Percentiles rank a stretch among this genome's conserved stretches.
These are phyloP conservation scores for Gnaphalium uliginosum DNA, from an alignment of 129 eudicot species.

Conservation along the genomic window DNA sequence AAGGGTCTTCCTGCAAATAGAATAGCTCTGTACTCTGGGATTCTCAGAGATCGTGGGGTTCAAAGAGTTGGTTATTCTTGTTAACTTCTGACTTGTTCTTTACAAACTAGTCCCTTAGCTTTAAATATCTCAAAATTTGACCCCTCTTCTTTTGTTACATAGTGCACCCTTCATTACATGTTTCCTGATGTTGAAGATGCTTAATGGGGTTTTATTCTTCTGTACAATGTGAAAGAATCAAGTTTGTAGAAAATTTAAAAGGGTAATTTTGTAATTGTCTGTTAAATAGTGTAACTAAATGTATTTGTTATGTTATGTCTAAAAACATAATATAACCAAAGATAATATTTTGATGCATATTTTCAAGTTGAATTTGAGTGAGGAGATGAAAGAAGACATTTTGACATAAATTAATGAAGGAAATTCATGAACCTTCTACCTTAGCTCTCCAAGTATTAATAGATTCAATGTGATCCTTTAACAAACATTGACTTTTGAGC, in stretches of 20 bases:
- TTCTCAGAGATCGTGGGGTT: slow-evolving; percentile 66
- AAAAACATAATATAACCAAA: no score
- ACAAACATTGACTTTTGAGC: no score
- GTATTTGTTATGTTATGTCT: no score
- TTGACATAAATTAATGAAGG: no score
- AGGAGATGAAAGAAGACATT: no score
- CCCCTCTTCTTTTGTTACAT: slow-evolving; percentile 25
- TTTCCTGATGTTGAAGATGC: slow-evolving; percentile 22
- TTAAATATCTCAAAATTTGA: slow-evolving; percentile 19
- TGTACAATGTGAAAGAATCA: slow-evolving; percentile 21
- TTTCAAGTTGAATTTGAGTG: no score
- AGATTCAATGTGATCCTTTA: no score
- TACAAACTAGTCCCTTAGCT: slow-evolving; percentile 12
- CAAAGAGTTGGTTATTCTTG: slow-evolving; percentile 56
- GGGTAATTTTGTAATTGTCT: slow-evolving; percentile 16
- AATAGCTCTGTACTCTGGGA: slow-evolving; percentile 78
- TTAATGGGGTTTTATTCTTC: slow-evolving; percentile 1
- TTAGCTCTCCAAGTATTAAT: no score
- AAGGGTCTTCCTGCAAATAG: slow-evolving; percentile 72
- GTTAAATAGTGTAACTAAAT: neutral
- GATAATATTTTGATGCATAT: no score
- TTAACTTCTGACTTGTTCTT: slow-evolving; percentile 27
- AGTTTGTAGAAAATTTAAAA: slow-evolving; percentile 12
- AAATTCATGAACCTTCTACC: no score
- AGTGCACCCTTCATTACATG: neutral